Evolutionary conservation across 1,284 basidiomycete genomes (phyloP).

Genomic region (Sporisorium sorghi): DNA sequence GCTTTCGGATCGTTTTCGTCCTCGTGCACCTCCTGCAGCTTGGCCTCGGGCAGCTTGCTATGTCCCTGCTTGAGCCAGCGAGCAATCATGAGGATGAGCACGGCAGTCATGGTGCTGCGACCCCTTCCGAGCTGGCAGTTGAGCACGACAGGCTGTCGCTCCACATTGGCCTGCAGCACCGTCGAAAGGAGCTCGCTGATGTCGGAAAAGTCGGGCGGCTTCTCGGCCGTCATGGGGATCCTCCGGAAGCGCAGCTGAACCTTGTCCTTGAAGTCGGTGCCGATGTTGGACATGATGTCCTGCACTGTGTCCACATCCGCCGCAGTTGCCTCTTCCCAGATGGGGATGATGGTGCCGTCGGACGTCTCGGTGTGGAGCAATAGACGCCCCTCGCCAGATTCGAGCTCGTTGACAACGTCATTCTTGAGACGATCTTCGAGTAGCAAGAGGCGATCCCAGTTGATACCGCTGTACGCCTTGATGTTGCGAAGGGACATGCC

Average conservation of each 20-base stretch:
- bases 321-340: slow-evolving; percentile 92
- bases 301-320: slow-evolving; percentile 85
- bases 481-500: slow-evolving; percentile 65
- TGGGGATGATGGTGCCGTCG: slow-evolving; percentile 88
- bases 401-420: slow-evolving; percentile 87
- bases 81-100: slow-evolving; percentile 86
- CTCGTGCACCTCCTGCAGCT: slow-evolving; percentile 28
- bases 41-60: slow-evolving; percentile 65
- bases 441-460: slow-evolving; percentile 60
- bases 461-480: slow-evolving; percentile 67
- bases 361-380: slow-evolving; percentile 89
- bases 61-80: slow-evolving; percentile 77
- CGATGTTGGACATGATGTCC: slow-evolving; percentile 80
- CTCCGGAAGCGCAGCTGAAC: slow-evolving; percentile 82
- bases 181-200: slow-evolving; percentile 78
- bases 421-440: slow-evolving; percentile 87
- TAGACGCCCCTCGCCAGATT: slow-evolving; percentile 84
- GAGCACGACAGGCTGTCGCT: slow-evolving; percentile 83
- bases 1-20: slow-evolving; percentile 8
- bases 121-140: slow-evolving; percentile 97
- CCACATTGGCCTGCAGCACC: slow-evolving; percentile 80
- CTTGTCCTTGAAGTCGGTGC: slow-evolving; percentile 54
- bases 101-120: slow-evolving; percentile 89
- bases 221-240: slow-evolving; percentile 86
- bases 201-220: slow-evolving; percentile 70